phyloP scores from a whole-genome alignment of 2,329 filamentous ascomycete species.

The Aulographum hederae region DNA sequence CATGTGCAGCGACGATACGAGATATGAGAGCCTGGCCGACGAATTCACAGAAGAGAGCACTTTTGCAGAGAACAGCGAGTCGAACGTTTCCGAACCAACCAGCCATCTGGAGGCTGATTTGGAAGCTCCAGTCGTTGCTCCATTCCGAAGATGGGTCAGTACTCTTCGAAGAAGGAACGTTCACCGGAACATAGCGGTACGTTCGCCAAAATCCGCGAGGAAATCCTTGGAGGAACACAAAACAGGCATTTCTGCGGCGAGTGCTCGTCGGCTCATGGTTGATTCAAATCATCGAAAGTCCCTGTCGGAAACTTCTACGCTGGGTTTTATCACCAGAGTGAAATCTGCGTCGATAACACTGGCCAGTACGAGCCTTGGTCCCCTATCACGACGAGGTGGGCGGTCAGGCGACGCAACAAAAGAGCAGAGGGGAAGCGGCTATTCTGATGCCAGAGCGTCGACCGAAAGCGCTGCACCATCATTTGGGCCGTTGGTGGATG shows the following conservation, averaged over 20 bases:
- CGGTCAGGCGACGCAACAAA: slow-evolving; percentile 35
- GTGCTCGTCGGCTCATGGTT: slow-evolving; percentile 1
- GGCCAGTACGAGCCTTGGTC: slow-evolving; percentile 49
- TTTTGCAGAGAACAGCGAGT: too few species aligned
- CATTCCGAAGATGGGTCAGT: slow-evolving; percentile 58
- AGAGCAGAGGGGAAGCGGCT: slow-evolving; percentile 38
- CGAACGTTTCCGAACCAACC: too few species aligned
- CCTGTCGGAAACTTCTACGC: slow-evolving; percentile 52
- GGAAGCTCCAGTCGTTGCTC: too few species aligned
- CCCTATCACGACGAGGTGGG: slow-evolving; percentile 37
- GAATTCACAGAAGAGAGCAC: too few species aligned
- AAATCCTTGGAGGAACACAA: too few species aligned
- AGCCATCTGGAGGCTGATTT: too few species aligned
- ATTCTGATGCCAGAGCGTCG: slow-evolving; percentile 43
- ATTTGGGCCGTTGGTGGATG: slow-evolving; percentile 37
- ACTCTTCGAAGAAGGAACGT: slow-evolving; percentile 42
- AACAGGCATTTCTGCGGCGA: too few species aligned
- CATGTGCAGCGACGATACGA: too few species aligned
- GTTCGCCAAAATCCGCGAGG: too few species aligned
- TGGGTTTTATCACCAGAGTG: slow-evolving; percentile 61
- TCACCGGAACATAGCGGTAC: slow-evolving; percentile 14
- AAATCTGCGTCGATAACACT: slow-evolving; percentile 69
- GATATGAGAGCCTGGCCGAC: too few species aligned
- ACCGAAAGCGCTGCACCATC: slow-evolving; percentile 34
- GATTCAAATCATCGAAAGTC: slow-evolving; percentile 19